Evolutionary conservation across 345 rosid genomes (phyloP).

Genomic region (sweet orange (Citrus sinensis)): DVS_A1.0 CM039162.1:20612501-20613000

Average conservation of each 20-base stretch:
- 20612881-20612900: conserved; percentile 16
- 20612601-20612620: neutral
- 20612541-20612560: neutral
- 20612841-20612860: neutral
- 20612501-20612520: neutral
- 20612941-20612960: conserved; percentile 87
- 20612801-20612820: conserved; percentile 77
- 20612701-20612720: conserved; percentile 71
- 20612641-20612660: conserved; percentile 86
- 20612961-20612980: conserved; percentile 83
- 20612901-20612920: conserved; percentile 1
- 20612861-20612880: too few relatives aligned
- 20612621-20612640: conserved; percentile 2
- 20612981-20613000: conserved; percentile 88
- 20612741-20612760: conserved; percentile 71
- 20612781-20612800: conserved; percentile 54
- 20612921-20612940: neutral
- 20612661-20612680: conserved; percentile 97
- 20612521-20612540: neutral
- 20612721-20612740: conserved; percentile 64
- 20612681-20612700: conserved; percentile 84
- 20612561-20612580: neutral
- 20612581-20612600: neutral
- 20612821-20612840: conserved; percentile 79
- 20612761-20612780: conserved; percentile 70